Evolutionary conservation across 192 early-diverging fungal species (phyloP).

Genomic region (Neocallimastix lanati): DNA sequence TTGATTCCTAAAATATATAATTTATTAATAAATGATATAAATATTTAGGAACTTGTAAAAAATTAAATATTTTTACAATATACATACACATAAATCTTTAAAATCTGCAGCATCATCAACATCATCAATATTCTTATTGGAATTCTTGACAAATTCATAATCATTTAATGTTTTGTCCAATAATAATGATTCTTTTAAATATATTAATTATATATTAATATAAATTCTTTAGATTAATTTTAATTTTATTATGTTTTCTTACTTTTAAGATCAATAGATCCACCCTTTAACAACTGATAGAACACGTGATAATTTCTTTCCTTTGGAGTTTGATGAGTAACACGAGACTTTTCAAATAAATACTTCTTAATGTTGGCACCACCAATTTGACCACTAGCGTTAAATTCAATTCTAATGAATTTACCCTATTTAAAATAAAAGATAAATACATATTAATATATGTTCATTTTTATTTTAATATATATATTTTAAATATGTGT

Average conservation of each 20-base stretch:
- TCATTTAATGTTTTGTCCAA: slow-evolving; percentile 56
- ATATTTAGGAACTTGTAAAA: too few relatives aligned
- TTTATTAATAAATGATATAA: too few relatives aligned
- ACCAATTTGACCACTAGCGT: slow-evolving; percentile 60
- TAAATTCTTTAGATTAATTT: too few relatives aligned
- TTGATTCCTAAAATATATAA: slow-evolving; percentile 29
- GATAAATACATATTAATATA: too few relatives aligned
- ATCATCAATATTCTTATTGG: slow-evolving; percentile 74
- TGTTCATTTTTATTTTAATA: too few relatives aligned
- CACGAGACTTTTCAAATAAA: slow-evolving; percentile 89
- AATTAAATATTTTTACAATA: too few relatives aligned
- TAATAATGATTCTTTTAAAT: slow-evolving; percentile 33
- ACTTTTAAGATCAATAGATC: slow-evolving; percentile 48
- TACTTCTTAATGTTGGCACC: slow-evolving; percentile 96
- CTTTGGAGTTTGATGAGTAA: slow-evolving; percentile 74
- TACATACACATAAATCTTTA: slow-evolving; percentile 38
- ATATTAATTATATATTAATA: too few relatives aligned
- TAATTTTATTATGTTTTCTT: not conserved
- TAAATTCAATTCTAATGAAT: slow-evolving; percentile 98
- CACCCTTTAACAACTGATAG: slow-evolving; percentile 92
- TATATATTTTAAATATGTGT: too few relatives aligned
- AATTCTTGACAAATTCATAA: slow-evolving; percentile 67
- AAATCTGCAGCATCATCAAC: slow-evolving; percentile 81
- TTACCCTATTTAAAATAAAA: slow-evolving; percentile 54
- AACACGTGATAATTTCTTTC: slow-evolving; percentile 97